phyloP scores from a whole-genome alignment of 2,329 filamentous ascomycete species.

The Cladobotryum mycophilum region DNA sequence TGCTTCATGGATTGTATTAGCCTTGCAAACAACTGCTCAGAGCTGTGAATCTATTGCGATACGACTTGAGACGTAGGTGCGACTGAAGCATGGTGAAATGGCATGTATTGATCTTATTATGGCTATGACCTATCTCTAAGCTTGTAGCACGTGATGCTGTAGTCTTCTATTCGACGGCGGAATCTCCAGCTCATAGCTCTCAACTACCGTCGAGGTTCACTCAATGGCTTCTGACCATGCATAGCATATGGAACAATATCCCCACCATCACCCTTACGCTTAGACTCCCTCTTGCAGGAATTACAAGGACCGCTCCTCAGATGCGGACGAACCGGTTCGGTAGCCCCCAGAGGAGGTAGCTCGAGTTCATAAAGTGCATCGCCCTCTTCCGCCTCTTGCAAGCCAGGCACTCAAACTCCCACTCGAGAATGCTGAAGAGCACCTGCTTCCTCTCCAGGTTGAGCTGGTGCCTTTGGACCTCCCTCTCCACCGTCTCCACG shows the following conservation, averaged over 20 bases:
- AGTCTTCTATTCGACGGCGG: too few relatives aligned
- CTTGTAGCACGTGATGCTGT: too few relatives aligned
- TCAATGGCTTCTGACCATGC: neutral
- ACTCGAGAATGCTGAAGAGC: neutral
- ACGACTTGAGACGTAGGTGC: too few relatives aligned
- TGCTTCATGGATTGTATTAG: too few relatives aligned
- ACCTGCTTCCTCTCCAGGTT: neutral
- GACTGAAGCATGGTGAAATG: too few relatives aligned
- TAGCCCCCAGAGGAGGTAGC: neutral
- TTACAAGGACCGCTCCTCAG: slow-evolving; percentile 4
- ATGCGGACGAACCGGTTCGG: neutral
- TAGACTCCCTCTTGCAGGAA: neutral
- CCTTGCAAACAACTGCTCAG: too few relatives aligned
- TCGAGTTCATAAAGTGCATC: neutral
- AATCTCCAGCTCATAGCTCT: too few relatives aligned
- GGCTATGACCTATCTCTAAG: too few relatives aligned
- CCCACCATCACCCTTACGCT: neutral
- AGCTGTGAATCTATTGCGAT: too few relatives aligned
- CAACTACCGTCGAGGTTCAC: too few relatives aligned
- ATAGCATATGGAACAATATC: neutral
- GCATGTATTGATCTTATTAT: too few relatives aligned
- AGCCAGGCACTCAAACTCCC: slow-evolving; percentile 4
- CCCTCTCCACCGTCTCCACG: neutral
- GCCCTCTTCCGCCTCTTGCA: slow-evolving; percentile 2
- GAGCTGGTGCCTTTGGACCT: neutral